These are phyloP conservation scores for Cladophialophora yegresii DNA, from an alignment of 2,329 filamentous ascomycete genomes.

Conservation along the genomic window DNA sequence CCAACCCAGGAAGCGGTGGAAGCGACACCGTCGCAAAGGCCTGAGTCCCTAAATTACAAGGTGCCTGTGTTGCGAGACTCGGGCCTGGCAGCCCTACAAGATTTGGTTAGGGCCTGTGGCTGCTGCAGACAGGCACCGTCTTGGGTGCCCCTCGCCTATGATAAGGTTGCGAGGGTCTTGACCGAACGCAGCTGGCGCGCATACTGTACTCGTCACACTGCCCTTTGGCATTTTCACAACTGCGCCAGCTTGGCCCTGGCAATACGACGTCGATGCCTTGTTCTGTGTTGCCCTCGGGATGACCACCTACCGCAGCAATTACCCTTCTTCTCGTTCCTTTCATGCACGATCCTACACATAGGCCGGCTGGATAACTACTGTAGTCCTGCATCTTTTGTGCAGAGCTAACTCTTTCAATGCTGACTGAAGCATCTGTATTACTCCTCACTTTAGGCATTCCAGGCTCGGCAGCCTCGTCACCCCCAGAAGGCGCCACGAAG, in stretches of 20 bases:
- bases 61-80: background rate
- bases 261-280: slow-evolving; percentile 15
- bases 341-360: background rate
- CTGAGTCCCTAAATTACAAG: background rate
- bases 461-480: background rate
- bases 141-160: slow-evolving; percentile 3
- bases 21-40: background rate
- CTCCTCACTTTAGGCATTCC: slow-evolving; percentile 1
- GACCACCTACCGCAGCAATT: background rate
- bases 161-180: background rate
- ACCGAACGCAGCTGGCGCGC: slow-evolving; percentile 8
- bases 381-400: background rate
- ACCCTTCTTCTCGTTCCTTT: background rate
- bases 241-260: slow-evolving; percentile 1
- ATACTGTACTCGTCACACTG: too few species aligned
- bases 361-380: background rate
- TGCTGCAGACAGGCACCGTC: background rate
- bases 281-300: slow-evolving; percentile 1
- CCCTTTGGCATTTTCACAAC: background rate
- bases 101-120: background rate
- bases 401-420: background rate
- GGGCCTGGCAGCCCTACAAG: slow-evolving; percentile 11
- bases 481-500: background rate
- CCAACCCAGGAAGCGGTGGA: background rate
- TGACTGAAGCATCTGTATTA: background rate